Base-by-base conservation (phyloP, 768 basidiomycete species). In the Galerina sulciceps region DNA sequence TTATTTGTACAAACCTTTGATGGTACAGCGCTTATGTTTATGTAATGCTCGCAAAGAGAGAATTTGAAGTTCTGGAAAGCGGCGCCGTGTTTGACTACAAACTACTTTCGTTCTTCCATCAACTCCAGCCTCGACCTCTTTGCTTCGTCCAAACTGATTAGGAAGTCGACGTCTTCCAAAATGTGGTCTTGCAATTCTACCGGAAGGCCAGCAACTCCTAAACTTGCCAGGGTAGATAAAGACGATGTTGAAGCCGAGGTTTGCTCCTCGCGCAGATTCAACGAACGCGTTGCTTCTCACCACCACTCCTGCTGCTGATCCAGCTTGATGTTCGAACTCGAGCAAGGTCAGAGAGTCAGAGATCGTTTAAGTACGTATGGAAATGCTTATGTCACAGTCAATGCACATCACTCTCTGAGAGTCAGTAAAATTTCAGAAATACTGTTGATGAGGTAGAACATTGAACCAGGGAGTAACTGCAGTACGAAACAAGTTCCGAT, bases 281-380 rank as follows among this genome's bases (percentile, higher is more conserved):
- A 20, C 9, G 18, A 45, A 45, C 44, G 38, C 22, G 65, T 53
- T 15, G 49, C 50, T 43, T 69, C 63, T 38, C 52, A 55, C 69
- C 73, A 71, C 73, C 73, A 75, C 6, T 74, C 69, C 42, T 62
- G 57, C 42, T 66, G 66, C 56, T 75, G 75, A 41, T n/a, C n/a
- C n/a, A n/a, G n/a, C 35, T 58, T 65, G 35, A 71, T 57, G 31
- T 70, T n/a, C n/a, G n/a, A n/a, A n/a, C n/a, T n/a, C n/a, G n/a
- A n/a, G n/a, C n/a, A n/a, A n/a, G n/a, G n/a, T n/a, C n/a, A n/a
- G n/a, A n/a, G n/a, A n/a, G n/a, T n/a, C n/a, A n/a, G n/a, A n/a
- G n/a, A n/a, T n/a, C n/a, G n/a, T n/a, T n/a, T n/a, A n/a, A n/a
- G n/a, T n/a, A n/a, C n/a, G n/a, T n/a, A n/a, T n/a, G n/a, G n/a